A percentile compares a stretch with the other conserved stretches of the same genome.
These are phyloP conservation scores for Cephaloascus fragrans DNA, from an alignment of 805 yeast species.

Conservation along the genomic window DNA sequence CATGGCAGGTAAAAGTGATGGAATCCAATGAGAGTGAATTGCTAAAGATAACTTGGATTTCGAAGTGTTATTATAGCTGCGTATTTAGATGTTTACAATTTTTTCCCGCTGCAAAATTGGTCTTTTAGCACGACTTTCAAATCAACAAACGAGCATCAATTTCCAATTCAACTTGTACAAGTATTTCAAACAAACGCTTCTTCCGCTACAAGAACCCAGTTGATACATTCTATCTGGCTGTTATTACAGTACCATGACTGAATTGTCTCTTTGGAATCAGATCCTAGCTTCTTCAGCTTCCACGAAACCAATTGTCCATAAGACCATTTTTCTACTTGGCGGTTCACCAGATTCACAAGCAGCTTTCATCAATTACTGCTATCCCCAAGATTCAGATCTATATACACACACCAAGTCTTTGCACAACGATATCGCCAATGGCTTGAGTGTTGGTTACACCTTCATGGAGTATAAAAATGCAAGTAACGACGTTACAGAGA, in stretches of 20 bases:
- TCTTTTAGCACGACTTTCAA: too few species aligned
- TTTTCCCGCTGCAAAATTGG: too few species aligned
- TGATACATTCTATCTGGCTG: too few species aligned
- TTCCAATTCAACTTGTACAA: too few species aligned
- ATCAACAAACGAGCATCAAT: too few species aligned
- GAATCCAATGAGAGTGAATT: too few species aligned
- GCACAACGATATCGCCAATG: slow-evolving; percentile 5
- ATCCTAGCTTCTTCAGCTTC: background rate
- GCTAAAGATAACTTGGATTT: too few species aligned
- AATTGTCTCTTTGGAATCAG: background rate
- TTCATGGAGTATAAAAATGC: slow-evolving; percentile 8
- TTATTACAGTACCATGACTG: background rate
- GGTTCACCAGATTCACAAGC: slow-evolving; percentile 7
- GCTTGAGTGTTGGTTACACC: slow-evolving; percentile 9
- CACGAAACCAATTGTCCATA: background rate
- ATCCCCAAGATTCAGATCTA: slow-evolving; percentile 2
- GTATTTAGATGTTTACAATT: too few species aligned
- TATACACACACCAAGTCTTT: background rate
- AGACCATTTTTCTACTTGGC: background rate
- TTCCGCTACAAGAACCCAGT: too few species aligned
- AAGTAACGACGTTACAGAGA: slow-evolving; percentile 6
- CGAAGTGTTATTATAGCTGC: too few species aligned
- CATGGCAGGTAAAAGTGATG: too few species aligned
- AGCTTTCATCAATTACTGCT: slow-evolving; percentile 5
- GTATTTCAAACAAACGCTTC: too few species aligned